A percentile compares a stretch with the other conserved stretches of the same genome.
These are phyloP conservation scores for Podaxis sp. DNA, from an alignment of 768 basidiomycete species.

Conservation along the genomic window DNA sequence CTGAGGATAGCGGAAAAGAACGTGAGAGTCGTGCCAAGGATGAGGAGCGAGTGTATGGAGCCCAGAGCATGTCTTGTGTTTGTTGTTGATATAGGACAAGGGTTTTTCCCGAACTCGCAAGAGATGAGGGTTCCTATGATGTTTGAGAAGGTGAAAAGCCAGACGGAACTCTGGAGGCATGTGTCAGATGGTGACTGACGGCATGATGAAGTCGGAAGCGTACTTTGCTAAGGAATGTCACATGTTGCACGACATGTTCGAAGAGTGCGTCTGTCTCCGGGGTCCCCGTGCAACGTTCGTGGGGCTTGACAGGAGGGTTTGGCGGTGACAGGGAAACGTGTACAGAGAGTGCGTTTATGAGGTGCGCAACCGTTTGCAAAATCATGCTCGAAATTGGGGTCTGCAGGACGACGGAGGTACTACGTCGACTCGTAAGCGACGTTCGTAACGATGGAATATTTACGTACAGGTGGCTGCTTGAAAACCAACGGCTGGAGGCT, in stretches of 20 bases:
- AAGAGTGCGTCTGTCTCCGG: constrained; percentile 32
- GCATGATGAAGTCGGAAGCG: constrained; percentile 25
- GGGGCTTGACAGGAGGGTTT: constrained; percentile 35
- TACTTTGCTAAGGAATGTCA: constrained; percentile 39
- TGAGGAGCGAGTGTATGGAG: constrained; percentile 9
- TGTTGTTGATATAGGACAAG: neutral
- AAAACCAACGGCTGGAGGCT: neutral
- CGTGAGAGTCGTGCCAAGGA: constrained; percentile 28
- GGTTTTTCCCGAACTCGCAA: neutral
- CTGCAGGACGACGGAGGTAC: neutral
- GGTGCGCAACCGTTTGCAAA: neutral
- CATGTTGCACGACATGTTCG: constrained; percentile 35
- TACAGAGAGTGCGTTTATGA: constrained; percentile 32
- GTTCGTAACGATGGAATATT: neutral
- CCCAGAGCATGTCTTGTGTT: neutral
- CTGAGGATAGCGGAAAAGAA: constrained; percentile 28
- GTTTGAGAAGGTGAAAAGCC: constrained; percentile 7
- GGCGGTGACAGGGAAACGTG: constrained; percentile 39
- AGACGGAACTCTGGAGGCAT: constrained; percentile 5
- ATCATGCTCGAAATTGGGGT: constrained; percentile 3
- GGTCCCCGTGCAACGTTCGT: constrained; percentile 28
- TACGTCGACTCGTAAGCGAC: neutral
- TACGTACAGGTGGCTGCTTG: neutral
- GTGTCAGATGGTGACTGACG: neutral
- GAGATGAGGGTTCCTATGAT: neutral